Evolutionary conservation across 148 eudicot species (phyloP), one percentile per base, ranked within the genome.

Genomic region (Diospyros lotus): DNA sequence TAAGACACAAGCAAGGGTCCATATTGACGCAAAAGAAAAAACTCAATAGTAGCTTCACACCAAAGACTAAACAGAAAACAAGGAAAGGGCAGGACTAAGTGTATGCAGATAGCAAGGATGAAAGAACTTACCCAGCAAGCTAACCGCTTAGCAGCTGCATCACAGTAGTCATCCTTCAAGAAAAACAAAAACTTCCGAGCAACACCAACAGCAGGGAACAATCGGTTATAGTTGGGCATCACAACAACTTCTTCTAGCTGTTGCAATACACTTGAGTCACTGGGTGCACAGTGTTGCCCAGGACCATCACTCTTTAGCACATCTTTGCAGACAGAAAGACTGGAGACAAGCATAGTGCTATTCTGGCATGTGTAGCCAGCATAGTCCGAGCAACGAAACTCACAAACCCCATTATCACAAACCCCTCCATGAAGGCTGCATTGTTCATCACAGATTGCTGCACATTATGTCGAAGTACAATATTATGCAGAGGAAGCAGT

Each of bases 361-460:
- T 92, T 93, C 80, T 85, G 97, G 82, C 98, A 95, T 3, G 89
- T 89, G 84, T 95, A 95, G 79, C 98, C 98, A 59, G 98, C 97
- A 75, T 95, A 95, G 76, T 95, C 98, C 6, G 98, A 95, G 83
- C 98, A 95, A 45, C 98, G 96, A 60, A 95, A 95, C 81, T 95
- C 98, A 80, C 98, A 95, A 41, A 90, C 80, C 13, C 98, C 96
- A 58, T 95, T 89, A 78, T 95, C 97, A 75, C 98, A 95, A 13
- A 95, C 98, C 68, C 98, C 98, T 68, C 98, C 98, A 79, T 95
- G 98, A 69, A 95, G 96, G 76, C 98, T 95, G 80, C 98, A 95
- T 87, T 92, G 98, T 80, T 95, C 97, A 67, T 95, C 96, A 80
- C 98, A 95, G 17, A 89, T 88, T 82, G 92, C 98, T 95, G 94